Percentiles rank a stretch among this genome's conserved stretches.
phyloP scores from a whole-genome alignment of 2,329 filamentous ascomycete species.

The Clarireedia hainanense region DNA sequence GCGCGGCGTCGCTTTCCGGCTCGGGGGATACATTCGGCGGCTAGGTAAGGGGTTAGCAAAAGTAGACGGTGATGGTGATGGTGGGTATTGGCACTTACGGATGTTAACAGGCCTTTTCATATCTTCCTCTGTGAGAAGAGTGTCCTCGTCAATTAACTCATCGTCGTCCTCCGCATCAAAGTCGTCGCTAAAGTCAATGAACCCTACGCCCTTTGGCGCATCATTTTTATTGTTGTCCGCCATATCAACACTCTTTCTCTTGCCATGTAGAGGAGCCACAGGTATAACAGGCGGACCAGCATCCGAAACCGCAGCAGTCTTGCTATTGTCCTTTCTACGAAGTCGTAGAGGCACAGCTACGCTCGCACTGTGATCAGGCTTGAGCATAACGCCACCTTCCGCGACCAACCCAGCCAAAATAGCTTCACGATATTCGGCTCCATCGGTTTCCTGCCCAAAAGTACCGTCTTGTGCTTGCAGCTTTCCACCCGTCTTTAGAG shows the following conservation, averaged over 20 bases:
- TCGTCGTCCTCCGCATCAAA: slow-evolving; percentile 55
- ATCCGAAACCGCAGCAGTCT: slow-evolving; percentile 35
- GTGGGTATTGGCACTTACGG: slow-evolving; percentile 51
- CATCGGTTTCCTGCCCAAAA: slow-evolving; percentile 37
- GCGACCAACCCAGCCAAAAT: slow-evolving; percentile 71
- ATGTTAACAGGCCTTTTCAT: slow-evolving; percentile 68
- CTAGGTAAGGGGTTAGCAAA: slow-evolving; percentile 35
- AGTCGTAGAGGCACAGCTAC: slow-evolving; percentile 46
- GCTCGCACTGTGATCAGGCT: slow-evolving; percentile 47
- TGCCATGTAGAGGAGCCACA: slow-evolving; percentile 19
- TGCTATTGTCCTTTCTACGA: slow-evolving; percentile 40
- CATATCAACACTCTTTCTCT: slow-evolving; percentile 23
- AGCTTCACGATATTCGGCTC: slow-evolving; percentile 61
- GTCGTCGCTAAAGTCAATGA: slow-evolving; percentile 52
- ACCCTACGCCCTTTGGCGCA: slow-evolving; percentile 52
- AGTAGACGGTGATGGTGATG: not conserved
- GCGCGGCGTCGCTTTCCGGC: slow-evolving; percentile 81
- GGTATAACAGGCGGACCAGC: slow-evolving; percentile 29
- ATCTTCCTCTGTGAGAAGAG: slow-evolving; percentile 78
- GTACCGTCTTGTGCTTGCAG: slow-evolving; percentile 62
- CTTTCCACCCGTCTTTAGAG: slow-evolving; percentile 61
- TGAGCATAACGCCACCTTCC: slow-evolving; percentile 60
- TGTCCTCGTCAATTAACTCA: slow-evolving; percentile 86
- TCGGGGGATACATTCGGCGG: slow-evolving; percentile 80
- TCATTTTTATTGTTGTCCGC: slow-evolving; percentile 10